A percentile compares a stretch with the other conserved stretches of the same genome.
These are phyloP conservation scores for Linnemannia hyalina DNA, from an alignment of 192 early-diverging fungal genomes.

Conservation along the genomic window DNA sequence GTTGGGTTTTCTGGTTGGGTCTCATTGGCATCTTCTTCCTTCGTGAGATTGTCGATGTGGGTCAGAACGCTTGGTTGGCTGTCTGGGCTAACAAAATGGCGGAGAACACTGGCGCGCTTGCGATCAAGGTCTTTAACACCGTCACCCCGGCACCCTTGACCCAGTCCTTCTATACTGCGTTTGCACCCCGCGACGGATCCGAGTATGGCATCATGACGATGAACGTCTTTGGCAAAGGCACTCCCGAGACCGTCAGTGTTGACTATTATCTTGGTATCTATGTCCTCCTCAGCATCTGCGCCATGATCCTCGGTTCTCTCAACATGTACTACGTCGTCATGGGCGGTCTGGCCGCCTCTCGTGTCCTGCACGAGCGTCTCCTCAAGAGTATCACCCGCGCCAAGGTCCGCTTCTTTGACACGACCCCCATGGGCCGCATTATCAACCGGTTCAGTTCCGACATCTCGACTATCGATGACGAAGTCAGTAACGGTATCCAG, in stretches of 20 bases:
- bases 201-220: conserved; percentile 11
- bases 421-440: conserved; percentile 85
- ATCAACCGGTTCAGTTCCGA: conserved; percentile 91
- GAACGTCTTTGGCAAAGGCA: conserved; percentile 21
- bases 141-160: conserved; percentile 12
- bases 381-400: conserved; percentile 72
- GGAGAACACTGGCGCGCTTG: conserved; percentile 14
- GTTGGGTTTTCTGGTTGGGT: conserved; percentile 69
- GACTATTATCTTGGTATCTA: conserved; percentile 75
- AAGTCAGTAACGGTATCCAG: conserved; percentile 58
- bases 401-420: conserved; percentile 89
- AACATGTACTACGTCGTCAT: conserved; percentile 51
- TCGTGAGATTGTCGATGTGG: conserved; percentile 48
- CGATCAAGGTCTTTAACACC: conserved; percentile 9
- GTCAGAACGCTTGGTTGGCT: conserved; percentile 61
- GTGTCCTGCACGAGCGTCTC: conserved; percentile 66
- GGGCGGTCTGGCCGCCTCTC: conserved; percentile 67
- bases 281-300: conserved; percentile 63
- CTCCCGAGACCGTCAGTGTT: conserved; percentile 47
- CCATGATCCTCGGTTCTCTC: conserved; percentile 40
- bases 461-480: conserved; percentile 83
- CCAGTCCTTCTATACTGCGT: conserved; percentile 16
- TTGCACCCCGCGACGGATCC: conserved; percentile 10
- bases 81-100: conserved; percentile 66
- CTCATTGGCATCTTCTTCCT: conserved; percentile 58